Percentiles rank a stretch among this genome's conserved stretches.
phyloP scores from a whole-genome alignment of 2,329 filamentous ascomycete genomes.

The Botrytis sinoallii region DNA sequence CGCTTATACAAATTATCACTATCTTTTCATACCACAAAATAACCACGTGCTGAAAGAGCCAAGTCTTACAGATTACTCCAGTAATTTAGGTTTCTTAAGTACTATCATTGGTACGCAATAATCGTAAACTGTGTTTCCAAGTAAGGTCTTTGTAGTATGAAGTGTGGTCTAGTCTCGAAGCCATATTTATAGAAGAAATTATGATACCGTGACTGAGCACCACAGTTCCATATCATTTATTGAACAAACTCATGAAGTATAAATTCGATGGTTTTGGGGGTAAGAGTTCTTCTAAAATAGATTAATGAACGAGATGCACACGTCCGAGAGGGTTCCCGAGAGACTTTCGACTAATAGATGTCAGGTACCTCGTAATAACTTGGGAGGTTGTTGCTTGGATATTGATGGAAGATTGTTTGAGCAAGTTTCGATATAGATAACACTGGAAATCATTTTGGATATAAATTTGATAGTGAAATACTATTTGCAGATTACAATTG shows the following conservation, averaged over 20 bases:
- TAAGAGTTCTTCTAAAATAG: fast-evolving
- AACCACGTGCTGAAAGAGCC: not conserved
- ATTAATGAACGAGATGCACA: not conserved
- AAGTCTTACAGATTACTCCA: not conserved
- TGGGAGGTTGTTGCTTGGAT: not conserved
- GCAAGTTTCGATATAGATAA: not conserved
- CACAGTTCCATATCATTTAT: not conserved
- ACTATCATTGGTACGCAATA: not conserved
- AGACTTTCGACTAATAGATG: not conserved
- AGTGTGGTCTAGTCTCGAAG: not conserved
- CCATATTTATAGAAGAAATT: not conserved
- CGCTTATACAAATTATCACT: not conserved
- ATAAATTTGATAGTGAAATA: fast-evolving
- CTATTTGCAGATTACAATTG: not conserved
- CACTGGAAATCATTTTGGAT: fast-evolving
- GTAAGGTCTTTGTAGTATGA: not conserved
- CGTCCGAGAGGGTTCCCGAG: not conserved
- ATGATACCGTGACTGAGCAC: not conserved
- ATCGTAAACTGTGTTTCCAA: fast-evolving
- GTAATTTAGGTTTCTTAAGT: not conserved
- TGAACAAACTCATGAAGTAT: not conserved
- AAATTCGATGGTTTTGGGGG: not conserved
- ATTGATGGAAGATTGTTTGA: not conserved
- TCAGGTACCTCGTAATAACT: not conserved
- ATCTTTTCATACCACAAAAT: not conserved